phyloP scores from a whole-genome alignment of 768 basidiomycete genomes.

The Tylopilus balloui region DNA sequence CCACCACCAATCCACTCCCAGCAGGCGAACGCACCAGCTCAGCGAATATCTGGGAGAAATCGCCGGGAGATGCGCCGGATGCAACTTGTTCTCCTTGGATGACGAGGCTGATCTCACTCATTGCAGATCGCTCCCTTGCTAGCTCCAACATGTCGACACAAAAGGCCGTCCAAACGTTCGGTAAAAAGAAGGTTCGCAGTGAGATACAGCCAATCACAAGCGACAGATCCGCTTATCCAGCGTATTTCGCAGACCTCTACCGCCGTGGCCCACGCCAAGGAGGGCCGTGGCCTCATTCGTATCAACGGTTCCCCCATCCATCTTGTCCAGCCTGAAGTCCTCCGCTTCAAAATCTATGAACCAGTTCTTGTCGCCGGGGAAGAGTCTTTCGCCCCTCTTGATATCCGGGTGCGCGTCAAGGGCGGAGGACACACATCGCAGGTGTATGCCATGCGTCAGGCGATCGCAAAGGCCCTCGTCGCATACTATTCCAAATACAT shows the following conservation, averaged over 20 bases:
- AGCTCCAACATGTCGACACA: constrained; percentile 58
- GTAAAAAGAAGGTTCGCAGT: constrained; percentile 92
- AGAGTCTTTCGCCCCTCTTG: constrained; percentile 79
- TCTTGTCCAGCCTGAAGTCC: constrained; percentile 91
- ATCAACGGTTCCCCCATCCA: constrained; percentile 96
- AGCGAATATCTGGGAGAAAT: constrained; percentile 5
- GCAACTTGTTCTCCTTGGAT: constrained; percentile 33
- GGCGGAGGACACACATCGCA: constrained; percentile 99
- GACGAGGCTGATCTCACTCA: constrained; percentile 27
- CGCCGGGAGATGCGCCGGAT: constrained; percentile 40
- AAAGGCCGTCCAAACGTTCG: constrained; percentile 98
- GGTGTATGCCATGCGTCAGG: constrained; percentile 98
- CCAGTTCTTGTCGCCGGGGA: constrained; percentile 91
- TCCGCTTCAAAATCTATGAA: constrained; percentile 98
- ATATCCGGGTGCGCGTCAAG: constrained; percentile 97
- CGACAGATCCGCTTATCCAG: constrained; percentile 1
- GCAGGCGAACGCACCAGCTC: not conserved
- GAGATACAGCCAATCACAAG: not conserved
- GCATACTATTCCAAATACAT: constrained; percentile 99
- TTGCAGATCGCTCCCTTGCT: constrained; percentile 18
- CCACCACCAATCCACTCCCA: not conserved
- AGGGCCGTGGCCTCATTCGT: constrained; percentile 94
- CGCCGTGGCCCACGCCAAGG: constrained; percentile 94
- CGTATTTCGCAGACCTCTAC: constrained; percentile 74
- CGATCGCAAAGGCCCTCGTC: constrained; percentile 95